phyloP scores from a whole-genome alignment of 768 basidiomycete species.

The Chalciporus pseudorubinellus region DNA sequence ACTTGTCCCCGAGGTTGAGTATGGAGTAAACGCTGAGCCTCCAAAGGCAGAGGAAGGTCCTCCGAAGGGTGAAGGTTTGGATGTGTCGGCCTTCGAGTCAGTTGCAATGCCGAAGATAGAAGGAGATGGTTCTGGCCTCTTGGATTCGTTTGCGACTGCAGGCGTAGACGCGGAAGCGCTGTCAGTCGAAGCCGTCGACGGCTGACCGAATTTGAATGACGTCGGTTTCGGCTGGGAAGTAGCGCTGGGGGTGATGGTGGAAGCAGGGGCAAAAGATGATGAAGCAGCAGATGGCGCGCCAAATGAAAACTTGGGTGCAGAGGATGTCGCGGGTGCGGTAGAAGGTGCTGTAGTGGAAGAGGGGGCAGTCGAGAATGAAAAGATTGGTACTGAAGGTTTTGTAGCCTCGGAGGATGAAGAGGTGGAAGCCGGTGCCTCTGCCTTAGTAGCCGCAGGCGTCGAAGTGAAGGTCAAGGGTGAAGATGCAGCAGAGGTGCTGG shows the following conservation, averaged over 20 bases:
- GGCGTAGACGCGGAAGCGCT: conserved; percentile 12
- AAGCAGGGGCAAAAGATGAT: conserved; percentile 2
- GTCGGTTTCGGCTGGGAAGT: conserved; percentile 21
- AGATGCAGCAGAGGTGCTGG: not conserved
- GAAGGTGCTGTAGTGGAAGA: not conserved
- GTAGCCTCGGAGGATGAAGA: conserved; percentile 4
- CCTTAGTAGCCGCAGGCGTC: conserved; percentile 8
- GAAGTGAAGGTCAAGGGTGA: conserved; percentile 7
- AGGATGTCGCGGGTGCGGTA: conserved; percentile 1
- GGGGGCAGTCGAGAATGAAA: conserved; percentile 20
- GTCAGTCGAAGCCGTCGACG: conserved; percentile 25
- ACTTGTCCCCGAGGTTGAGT: conserved; percentile 12
- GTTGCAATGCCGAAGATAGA: conserved; percentile 12
- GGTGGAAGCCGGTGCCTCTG: conserved; percentile 1
- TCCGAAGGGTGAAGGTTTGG: conserved; percentile 25
- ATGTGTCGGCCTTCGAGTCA: conserved; percentile 17
- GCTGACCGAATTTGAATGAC: conserved; percentile 18
- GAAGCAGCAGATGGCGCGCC: conserved; percentile 14
- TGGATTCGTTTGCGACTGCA: conserved; percentile 18
- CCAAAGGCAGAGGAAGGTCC: conserved; percentile 19
- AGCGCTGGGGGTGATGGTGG: conserved; percentile 5
- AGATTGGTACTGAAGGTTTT: conserved; percentile 18
- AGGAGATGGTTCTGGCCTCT: conserved; percentile 27
- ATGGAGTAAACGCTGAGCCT: conserved; percentile 13
- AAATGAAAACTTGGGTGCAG: conserved; percentile 26